Evolutionary conservation across 805 yeast species (phyloP), one percentile per base, ranked within the genome.

Genomic region (Lipomyces starkeyi): DNA sequence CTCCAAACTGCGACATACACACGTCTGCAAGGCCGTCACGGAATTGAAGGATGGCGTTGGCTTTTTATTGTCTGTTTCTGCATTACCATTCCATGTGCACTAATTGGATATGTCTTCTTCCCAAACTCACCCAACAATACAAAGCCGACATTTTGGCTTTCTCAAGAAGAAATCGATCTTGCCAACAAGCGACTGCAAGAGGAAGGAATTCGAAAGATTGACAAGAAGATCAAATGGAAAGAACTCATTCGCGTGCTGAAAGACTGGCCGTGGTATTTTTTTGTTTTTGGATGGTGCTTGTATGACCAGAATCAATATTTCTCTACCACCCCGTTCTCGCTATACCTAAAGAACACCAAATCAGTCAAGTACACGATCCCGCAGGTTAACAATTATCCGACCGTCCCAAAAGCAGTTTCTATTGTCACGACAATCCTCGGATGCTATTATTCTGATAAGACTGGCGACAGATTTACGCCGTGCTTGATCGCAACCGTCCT

Each of bases 401-500:
- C 83, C 20, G 73, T 82, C 59, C 81, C 78, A 65, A 72, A 80
- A n/a, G 83, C 80, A 0, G 79, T 82, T 17, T 78, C 83, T 0
- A 76, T 82, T n/a, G 82, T 81, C n/a, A 47, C 52, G 3, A 56
- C 58, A 11, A 37, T 68, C 14, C 20, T 57, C 14, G 67, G 67
- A 13, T 17, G 70, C 20, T 68, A 63, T 53, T 68, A 68, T 52
- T 55, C 71, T 3, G 71, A 68, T 59, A 68, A 68, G 40, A 68
- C 71, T 11, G 66, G 66, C 53, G 71, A 68, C 58, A 60, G 69
- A 4, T 68, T 58, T 54, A n/a, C 61, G 6, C 71, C 71, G 3
- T 88, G 91, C 70, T 82, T 93, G 69, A 87, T 93, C 61, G 88
- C 87, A 67, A 87, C 93, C 1, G 90, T 97, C 0, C 80, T 93